Evolutionary conservation across 306 rosid genomes (phyloP), one percentile per base, ranked within the genome.

Genomic region (Castanea sativa): DNA sequence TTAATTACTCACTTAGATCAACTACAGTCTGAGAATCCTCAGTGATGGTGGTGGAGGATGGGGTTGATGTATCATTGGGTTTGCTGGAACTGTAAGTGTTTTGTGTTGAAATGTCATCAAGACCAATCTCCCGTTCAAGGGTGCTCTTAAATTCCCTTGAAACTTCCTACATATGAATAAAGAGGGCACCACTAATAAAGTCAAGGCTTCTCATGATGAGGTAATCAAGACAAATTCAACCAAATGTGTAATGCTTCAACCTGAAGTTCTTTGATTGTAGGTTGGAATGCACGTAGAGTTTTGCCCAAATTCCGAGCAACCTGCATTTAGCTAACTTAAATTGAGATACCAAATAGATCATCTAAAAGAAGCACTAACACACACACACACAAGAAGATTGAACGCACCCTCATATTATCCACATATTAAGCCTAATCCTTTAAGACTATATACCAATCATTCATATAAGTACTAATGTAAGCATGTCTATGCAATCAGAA

Each of bases 71-170:
- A 68, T 79, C 72, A 51, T 45, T 82, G 73, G 79, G 84, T 71
- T 20, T 56, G 78, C 45, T 83, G 38, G 90, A 72, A 61, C 85
- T 89, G 84, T 87, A 80, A 25, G 85, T 59, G 79, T 55, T 82
- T 73, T 80, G 86, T 9, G 82, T 75, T 78, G 96, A 81, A 85
- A 86, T 75, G 71, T 96, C 98, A 87, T 96, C 99, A 41, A 96
- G 90, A 82, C 99, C 99, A 78, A 96, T 93, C 89, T 96, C 99
- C 88, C 92, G 90, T 77, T 93, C 97, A 60, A 96, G 99, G n/a
- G 98, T 86, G 81, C 93, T 90, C 86, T 96, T 96, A 80, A 96
- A 96, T 76, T 96, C 98, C 87, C 91, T 83, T 74, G 99, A 96
- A 78, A 96, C 99, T 45, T 96, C 94, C 99, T 95, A 73, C 58